Conservation (phyloP, 1,139 yeast species). For the Ogataea hybrid region DNA sequence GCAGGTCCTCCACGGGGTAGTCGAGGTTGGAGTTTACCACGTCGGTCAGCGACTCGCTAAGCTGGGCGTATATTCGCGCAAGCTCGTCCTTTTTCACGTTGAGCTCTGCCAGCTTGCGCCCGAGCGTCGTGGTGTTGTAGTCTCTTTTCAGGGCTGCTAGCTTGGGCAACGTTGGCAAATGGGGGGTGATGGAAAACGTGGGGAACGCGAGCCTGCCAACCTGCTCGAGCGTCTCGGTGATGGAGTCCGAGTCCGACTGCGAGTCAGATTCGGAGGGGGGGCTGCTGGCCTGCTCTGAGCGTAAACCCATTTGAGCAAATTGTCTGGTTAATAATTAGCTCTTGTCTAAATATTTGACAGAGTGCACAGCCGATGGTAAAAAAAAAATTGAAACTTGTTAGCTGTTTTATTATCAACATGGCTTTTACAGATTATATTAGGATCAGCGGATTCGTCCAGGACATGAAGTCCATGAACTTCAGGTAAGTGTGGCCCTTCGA, state of each 20-base stretch:
- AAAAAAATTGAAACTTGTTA: neutral
- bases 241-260: constrained; percentile 27
- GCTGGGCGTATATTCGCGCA: constrained; percentile 24
- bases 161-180: constrained; percentile 18
- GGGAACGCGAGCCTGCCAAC: constrained; percentile 38
- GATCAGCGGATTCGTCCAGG: constrained; percentile 59
- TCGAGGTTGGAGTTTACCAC: constrained; percentile 48
- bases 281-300: neutral
- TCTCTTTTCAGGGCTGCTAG: constrained; percentile 12
- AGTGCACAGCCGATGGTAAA: constrained; percentile 4
- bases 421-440: constrained; percentile 45
- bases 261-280: neutral
- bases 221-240: constrained; percentile 45
- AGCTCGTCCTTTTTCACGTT: constrained; percentile 17
- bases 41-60: constrained; percentile 50
- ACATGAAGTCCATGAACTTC: constrained; percentile 67
- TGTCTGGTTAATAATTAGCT: too few relatives aligned
- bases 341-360: neutral
- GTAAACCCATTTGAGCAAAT: neutral
- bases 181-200: constrained; percentile 30
- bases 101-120: constrained; percentile 14
- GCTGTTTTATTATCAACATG: constrained; percentile 30
- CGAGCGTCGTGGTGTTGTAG: constrained; percentile 7
- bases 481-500: constrained; percentile 32
- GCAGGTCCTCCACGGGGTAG: constrained; percentile 44